A percentile compares a stretch with the other conserved stretches of the same genome.
Evolutionary conservation across 2,329 filamentous ascomycete species (phyloP).

Genomic region (Aspergillus japonicus): DNA sequence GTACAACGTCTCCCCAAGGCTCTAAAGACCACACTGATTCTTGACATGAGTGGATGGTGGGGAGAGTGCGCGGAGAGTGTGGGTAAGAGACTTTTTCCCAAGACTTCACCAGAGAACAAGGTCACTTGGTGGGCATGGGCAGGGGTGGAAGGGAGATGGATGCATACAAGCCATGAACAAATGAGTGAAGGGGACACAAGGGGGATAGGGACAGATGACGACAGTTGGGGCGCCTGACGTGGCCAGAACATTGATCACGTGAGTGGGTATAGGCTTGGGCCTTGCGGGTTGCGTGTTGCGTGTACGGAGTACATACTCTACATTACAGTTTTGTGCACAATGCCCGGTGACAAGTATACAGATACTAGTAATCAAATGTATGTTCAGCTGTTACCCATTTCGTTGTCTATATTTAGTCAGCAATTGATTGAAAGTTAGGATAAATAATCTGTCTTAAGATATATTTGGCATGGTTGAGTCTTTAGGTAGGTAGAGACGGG

Average conservation of each 20-base stretch:
- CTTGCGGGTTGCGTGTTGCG: not conserved
- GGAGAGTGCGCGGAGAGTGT: not conserved
- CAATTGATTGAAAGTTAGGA: not conserved
- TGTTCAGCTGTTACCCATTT: too few species aligned
- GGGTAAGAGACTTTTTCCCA: not conserved
- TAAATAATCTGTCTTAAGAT: not conserved
- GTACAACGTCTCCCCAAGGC: not conserved
- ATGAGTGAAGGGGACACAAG: not conserved
- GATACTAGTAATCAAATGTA: too few species aligned
- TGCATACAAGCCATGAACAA: not conserved
- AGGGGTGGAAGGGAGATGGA: not conserved
- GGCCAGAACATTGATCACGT: conserved; percentile 6
- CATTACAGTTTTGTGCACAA: too few species aligned
- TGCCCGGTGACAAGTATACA: too few species aligned
- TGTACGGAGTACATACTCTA: not conserved
- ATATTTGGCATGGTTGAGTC: not conserved
- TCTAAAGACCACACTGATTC: not conserved
- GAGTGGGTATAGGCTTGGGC: not conserved
- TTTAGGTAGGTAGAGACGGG: not conserved
- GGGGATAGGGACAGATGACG: not conserved
- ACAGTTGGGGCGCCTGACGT: conserved; percentile 2
- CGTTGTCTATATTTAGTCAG: too few species aligned
- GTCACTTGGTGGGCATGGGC: not conserved
- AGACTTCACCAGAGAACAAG: not conserved
- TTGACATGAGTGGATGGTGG: not conserved